Percentiles rank a stretch among this genome's conserved stretches.
Evolutionary conservation across 345 rosid genomes (phyloP).

Genomic region (Acer campestre): DNA sequence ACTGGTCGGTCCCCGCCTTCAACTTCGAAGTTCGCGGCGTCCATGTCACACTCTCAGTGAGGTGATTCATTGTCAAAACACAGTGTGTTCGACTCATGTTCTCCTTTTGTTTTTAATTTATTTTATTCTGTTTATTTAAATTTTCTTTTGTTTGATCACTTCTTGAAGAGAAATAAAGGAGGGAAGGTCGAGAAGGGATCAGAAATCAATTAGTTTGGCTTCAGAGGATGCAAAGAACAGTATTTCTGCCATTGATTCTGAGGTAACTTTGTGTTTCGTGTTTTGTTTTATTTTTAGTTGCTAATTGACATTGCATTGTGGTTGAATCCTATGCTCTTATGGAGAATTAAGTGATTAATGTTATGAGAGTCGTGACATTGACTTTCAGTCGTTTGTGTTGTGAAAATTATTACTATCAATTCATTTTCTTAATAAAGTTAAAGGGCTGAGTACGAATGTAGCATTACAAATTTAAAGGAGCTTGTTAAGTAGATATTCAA

Average conservation of each 20-base stretch:
- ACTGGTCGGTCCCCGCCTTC: slow-evolving; percentile 71
- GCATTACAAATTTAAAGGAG: background rate
- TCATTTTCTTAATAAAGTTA: background rate
- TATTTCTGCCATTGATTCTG: slow-evolving; percentile 68
- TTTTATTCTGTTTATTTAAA: slow-evolving; percentile 12
- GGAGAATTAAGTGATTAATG: background rate
- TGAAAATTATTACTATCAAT: background rate
- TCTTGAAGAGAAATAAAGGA: slow-evolving; percentile 45
- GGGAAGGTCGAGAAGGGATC: slow-evolving; percentile 30
- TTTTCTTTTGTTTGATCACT: background rate
- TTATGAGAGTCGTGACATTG: background rate
- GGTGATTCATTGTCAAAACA: slow-evolving; percentile 37
- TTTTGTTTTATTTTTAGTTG: background rate
- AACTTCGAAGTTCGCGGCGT: slow-evolving; percentile 63
- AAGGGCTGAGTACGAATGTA: background rate
- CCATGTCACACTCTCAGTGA: slow-evolving; percentile 41
- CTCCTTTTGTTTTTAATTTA: background rate
- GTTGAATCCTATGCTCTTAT: background rate
- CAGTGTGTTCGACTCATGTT: background rate
- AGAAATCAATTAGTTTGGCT: slow-evolving; percentile 30
- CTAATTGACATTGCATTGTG: background rate
- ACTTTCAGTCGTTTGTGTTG: background rate
- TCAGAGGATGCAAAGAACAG: slow-evolving; percentile 48
- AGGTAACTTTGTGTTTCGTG: slow-evolving; percentile 44
- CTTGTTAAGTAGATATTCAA: background rate